Base-by-base conservation (phyloP, 495 filamentous ascomycete genomes). In the Patellaria atrata region DNA sequence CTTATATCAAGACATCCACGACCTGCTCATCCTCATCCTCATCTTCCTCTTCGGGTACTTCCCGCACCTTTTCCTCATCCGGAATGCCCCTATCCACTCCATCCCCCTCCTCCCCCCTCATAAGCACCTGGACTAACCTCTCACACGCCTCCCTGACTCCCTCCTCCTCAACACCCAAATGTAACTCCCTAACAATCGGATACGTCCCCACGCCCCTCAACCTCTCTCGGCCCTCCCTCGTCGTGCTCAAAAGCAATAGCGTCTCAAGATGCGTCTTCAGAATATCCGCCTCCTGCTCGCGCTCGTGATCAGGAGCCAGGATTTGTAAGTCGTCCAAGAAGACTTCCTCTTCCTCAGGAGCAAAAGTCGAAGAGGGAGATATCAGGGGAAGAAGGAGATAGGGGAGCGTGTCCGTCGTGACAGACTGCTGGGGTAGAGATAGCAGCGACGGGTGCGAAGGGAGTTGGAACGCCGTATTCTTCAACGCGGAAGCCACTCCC, bases 401-500 rank as follows among this genome's bases (percentile, higher is more conserved):
- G 0, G 87, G 84, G 4, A 96, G 58, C 17, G 94, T 64, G 48
- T 89, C 79, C 29, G 82, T 71, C 15, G 77, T 80, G 27, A 77
- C 70, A 29, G 73, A 28, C 5, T 38, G 25, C 11, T 38, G 33
- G n/a, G 38, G 35, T 26, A 18, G 1, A 28, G 42, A 39, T 30
- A 92, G 58, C 12, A 93, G 75, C 13, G 62, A 60, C 0, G 69
- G 58, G 46, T 94, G 85, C 0, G 75, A 70, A 27, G 71, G 52
- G 7, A 89, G 50, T 40, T 85, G 74, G 39, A 77, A 77, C 37
- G 77, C 70, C 22, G 75, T 75, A 50, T 91, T 94, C 57, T 94
- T 94, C 46, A 96, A 82, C 11, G 80, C 80, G 18, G 73, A 80
- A n/a, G 91, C 86, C 19, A 93, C 82, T 6, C 89, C 89, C 45